A percentile compares a stretch with the other conserved stretches of the same genome.
phyloP scores from a whole-genome alignment of 305 asterid species.

The Solanum hybrid region DNA sequence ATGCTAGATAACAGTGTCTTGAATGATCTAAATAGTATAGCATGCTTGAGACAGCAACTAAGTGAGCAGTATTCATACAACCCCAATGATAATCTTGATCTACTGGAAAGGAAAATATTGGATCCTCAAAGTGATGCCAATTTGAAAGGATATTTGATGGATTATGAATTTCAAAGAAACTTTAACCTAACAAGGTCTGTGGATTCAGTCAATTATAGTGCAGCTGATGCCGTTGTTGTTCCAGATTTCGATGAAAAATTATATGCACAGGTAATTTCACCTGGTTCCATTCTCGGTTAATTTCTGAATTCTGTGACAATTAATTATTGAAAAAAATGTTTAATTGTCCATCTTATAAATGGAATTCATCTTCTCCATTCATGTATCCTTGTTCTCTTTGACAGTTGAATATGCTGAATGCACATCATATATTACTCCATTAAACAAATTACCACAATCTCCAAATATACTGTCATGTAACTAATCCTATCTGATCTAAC shows the following conservation, averaged over 20 bases:
- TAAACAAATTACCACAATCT: neutral
- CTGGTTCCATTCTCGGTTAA: neutral
- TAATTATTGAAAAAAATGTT: neutral
- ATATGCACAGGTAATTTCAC: conserved; percentile 41
- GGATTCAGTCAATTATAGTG: conserved; percentile 29
- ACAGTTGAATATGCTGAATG: neutral
- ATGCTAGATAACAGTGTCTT: conserved; percentile 39
- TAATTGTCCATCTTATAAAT: neutral
- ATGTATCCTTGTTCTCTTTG: neutral
- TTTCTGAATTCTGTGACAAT: neutral
- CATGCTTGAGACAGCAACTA: conserved; percentile 38
- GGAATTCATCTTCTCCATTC: neutral
- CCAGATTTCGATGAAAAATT: conserved; percentile 40
- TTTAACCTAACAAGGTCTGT: conserved; percentile 46
- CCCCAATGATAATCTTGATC: conserved; percentile 32
- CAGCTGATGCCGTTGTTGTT: conserved; percentile 29
- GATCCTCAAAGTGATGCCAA: conserved; percentile 36
- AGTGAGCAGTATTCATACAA: conserved; percentile 35
- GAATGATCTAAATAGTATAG: conserved; percentile 43
- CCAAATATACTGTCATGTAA: neutral
- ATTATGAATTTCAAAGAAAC: conserved; percentile 40
- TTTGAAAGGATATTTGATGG: conserved; percentile 37
- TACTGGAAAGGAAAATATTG: conserved; percentile 31
- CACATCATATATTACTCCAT: neutral
- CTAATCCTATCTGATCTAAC: neutral